phyloP scores from a whole-genome alignment of 257 asterid species.

The Salvia splendens region DNA sequence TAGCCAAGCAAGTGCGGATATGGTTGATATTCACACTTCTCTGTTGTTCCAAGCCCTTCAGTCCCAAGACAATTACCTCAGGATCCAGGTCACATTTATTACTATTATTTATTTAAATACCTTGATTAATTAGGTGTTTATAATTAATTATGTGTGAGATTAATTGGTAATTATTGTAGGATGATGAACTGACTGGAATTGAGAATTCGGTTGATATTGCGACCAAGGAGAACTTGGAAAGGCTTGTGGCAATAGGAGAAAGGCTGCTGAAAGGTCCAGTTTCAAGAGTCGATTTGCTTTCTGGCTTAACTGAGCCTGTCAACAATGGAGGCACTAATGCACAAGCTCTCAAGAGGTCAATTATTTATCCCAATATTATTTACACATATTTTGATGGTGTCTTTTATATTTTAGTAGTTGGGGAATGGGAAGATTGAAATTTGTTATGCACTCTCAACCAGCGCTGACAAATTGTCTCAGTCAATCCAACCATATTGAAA shows the following conservation, averaged over 20 bases:
- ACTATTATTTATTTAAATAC: too few relatives aligned
- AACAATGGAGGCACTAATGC: slow-evolving; percentile 46
- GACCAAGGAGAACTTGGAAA: slow-evolving; percentile 47
- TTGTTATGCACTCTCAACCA: too few relatives aligned
- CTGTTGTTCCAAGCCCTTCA: slow-evolving; percentile 46
- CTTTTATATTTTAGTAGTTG: too few relatives aligned
- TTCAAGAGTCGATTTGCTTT: slow-evolving; percentile 44
- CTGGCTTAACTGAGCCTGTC: slow-evolving; percentile 46
- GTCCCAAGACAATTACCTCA: slow-evolving; percentile 45
- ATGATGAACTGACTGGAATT: slow-evolving; percentile 47
- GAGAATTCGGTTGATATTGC: slow-evolving; percentile 50
- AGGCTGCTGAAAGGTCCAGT: slow-evolving; percentile 41
- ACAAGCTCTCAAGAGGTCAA: slow-evolving; percentile 46
- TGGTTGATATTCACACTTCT: slow-evolving; percentile 58
- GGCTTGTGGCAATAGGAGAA: slow-evolving; percentile 43
- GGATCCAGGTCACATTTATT: slow-evolving; percentile 53
- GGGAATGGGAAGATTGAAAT: too few relatives aligned
- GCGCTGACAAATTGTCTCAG: too few relatives aligned
- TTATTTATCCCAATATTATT: too few relatives aligned
- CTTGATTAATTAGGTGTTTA: too few relatives aligned
- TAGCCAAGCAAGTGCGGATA: slow-evolving; percentile 52
- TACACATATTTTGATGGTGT: too few relatives aligned
- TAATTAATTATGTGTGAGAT: background rate
- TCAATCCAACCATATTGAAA: too few relatives aligned
- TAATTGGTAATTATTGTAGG: slow-evolving; percentile 28